Evolutionary conservation across 2,329 filamentous ascomycete species (phyloP).

Genomic region (Verticillium tricorpus): DNA sequence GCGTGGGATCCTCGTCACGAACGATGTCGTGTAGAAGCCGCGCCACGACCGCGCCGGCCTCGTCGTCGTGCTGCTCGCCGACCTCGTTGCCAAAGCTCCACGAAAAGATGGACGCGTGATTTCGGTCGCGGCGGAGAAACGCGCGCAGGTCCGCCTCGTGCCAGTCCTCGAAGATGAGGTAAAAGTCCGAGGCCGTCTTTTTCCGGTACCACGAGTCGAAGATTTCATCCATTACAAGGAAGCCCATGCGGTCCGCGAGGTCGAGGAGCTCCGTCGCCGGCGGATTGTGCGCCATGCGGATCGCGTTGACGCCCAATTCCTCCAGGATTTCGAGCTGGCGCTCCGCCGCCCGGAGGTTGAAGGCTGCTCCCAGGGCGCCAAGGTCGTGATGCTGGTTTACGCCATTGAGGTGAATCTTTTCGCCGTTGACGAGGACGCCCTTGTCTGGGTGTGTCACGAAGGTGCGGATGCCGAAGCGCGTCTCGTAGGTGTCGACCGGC

Average conservation of each 20-base stretch:
- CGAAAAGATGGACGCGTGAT: constrained; percentile 46
- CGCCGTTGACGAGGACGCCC: constrained; percentile 42
- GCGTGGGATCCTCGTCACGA: constrained; percentile 41
- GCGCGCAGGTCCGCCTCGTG: constrained; percentile 46
- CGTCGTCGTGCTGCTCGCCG: constrained; percentile 35
- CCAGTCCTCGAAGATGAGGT: constrained; percentile 48
- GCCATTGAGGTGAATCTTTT: constrained; percentile 38
- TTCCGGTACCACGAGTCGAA: constrained; percentile 46
- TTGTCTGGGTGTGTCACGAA: constrained; percentile 27
- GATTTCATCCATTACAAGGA: constrained; percentile 49
- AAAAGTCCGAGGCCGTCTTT: constrained; percentile 45
- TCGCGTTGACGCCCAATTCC: constrained; percentile 44
- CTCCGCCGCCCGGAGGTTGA: constrained; percentile 42
- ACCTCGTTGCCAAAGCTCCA: constrained; percentile 55
- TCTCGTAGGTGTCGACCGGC: constrained; percentile 40
- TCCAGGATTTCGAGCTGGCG: constrained; percentile 44
- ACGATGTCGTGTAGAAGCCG: constrained; percentile 35
- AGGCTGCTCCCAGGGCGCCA: constrained; percentile 44
- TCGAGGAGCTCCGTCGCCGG: constrained; percentile 46
- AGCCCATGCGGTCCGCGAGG: constrained; percentile 42
- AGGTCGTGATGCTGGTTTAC: constrained; percentile 48
- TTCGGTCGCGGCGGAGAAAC: constrained; percentile 49
- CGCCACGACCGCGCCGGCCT: constrained; percentile 25
- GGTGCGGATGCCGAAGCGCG: constrained; percentile 43
- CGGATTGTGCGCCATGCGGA: constrained; percentile 50